Evolutionary conservation across 495 filamentous ascomycete genomes (phyloP).

Genomic region (Xylaria grammica): DNA sequence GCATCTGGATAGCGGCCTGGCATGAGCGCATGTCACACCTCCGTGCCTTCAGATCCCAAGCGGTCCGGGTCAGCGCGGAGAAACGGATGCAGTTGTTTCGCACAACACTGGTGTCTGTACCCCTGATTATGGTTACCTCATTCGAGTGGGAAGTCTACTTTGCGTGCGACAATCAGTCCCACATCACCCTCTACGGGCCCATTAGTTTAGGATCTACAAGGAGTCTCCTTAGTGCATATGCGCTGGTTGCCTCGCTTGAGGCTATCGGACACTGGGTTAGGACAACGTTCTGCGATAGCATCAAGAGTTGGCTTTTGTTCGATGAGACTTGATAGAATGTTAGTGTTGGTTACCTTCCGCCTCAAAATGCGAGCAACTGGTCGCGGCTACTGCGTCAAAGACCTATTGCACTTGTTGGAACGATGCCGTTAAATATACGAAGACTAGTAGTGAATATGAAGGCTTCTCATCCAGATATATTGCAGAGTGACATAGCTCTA

Average conservation of each 20-base stretch:
- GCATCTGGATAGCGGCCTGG: slow-evolving; percentile 5
- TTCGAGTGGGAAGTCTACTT: slow-evolving; percentile 1
- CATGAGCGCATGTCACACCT: slow-evolving; percentile 2
- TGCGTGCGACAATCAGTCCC: not conserved
- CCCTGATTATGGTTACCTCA: not conserved
- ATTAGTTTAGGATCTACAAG: slow-evolving; percentile 1
- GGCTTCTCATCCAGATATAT: too few species aligned
- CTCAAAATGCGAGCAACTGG: too few species aligned
- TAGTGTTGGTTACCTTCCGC: too few species aligned
- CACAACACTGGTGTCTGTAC: not conserved
- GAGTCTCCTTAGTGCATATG: not conserved
- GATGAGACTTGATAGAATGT: not conserved
- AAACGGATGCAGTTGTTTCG: not conserved
- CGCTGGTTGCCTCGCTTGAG: not conserved
- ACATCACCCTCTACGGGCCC: not conserved
- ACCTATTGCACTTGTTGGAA: too few species aligned
- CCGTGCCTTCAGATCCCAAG: not conserved
- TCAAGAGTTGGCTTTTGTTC: not conserved
- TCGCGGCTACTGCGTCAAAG: too few species aligned
- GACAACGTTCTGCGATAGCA: not conserved
- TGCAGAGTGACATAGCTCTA: too few species aligned
- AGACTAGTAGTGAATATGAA: too few species aligned
- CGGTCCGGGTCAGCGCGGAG: not conserved
- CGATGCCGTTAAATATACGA: too few species aligned
- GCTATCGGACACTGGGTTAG: not conserved